These are phyloP conservation scores for Fusarium sp. DNA, from an alignment of 2,329 filamentous ascomycete species.

Conservation along the genomic window DNA sequence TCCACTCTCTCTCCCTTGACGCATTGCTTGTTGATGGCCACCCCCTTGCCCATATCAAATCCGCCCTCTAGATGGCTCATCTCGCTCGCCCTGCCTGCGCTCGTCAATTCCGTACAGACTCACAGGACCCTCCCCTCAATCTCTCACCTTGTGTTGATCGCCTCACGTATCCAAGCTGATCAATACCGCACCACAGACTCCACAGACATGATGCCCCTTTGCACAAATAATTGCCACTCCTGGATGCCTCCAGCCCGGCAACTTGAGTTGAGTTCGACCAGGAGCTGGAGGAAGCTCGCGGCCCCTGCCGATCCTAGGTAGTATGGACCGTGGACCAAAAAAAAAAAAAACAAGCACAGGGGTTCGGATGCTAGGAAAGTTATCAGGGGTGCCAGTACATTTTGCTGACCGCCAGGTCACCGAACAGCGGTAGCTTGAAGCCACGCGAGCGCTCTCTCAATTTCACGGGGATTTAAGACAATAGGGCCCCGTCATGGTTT, in stretches of 20 bases:
- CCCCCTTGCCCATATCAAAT: constrained; percentile 40
- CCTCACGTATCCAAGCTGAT: constrained; percentile 10
- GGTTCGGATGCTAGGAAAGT: constrained; percentile 27
- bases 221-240: constrained; percentile 33
- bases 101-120: constrained; percentile 26
- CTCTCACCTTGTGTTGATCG: constrained; percentile 7
- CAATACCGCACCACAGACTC: constrained; percentile 14
- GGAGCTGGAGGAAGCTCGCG: constrained; percentile 39
- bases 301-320: constrained; percentile 45
- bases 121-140: constrained; percentile 1
- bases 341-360: constrained; percentile 28
- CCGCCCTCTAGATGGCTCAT: constrained; percentile 40
- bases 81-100: constrained; percentile 37
- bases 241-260: constrained; percentile 25
- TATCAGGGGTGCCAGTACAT: constrained; percentile 32
- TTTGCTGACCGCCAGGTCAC: constrained; percentile 37
- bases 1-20: constrained; percentile 36
- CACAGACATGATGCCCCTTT: constrained; percentile 20
- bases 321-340: constrained; percentile 23
- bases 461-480: constrained; percentile 42
- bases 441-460: constrained; percentile 37
- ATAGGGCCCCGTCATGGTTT: constrained; percentile 38
- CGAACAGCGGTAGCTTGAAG: constrained; percentile 35
- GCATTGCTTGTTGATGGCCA: constrained; percentile 7
- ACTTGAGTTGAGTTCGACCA: constrained; percentile 29